phyloP scores from a whole-genome alignment of 2,329 filamentous ascomycete species.

The Monilinia polystroma region DNA sequence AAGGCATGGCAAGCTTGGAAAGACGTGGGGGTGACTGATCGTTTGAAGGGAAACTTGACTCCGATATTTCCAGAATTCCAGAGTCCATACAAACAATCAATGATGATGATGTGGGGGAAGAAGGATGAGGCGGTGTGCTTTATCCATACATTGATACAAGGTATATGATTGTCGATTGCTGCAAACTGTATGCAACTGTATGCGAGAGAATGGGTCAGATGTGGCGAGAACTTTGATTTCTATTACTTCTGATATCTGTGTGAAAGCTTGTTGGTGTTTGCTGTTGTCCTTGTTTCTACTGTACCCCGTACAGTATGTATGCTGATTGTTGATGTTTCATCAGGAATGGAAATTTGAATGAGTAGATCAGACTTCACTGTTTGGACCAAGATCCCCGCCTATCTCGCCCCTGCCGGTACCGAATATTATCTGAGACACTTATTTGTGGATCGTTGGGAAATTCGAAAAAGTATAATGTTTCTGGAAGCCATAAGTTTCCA shows the following conservation, averaged over 20 bases:
- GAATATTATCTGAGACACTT: neutral
- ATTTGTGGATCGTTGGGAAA: neutral
- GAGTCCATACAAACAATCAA: neutral
- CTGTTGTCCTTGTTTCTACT: no score
- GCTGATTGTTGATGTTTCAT: neutral
- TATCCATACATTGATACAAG: neutral
- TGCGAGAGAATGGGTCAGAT: neutral
- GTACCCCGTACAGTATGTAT: no score
- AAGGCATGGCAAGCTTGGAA: conserved; percentile 4
- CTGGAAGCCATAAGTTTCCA: neutral
- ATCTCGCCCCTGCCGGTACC: neutral
- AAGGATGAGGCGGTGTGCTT: conserved; percentile 7
- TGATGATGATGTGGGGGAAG: neutral
- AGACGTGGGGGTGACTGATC: conserved; percentile 9
- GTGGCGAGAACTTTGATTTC: conserved; percentile 7
- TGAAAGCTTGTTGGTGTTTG: no score
- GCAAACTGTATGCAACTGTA: conserved; percentile 1
- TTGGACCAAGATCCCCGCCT: neutral
- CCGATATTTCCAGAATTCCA: neutral
- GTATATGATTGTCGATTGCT: neutral
- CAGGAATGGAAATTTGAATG: neutral
- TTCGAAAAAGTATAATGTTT: conserved; percentile 11
- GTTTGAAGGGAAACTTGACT: conserved; percentile 9
- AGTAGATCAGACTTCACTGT: conserved; percentile 2
- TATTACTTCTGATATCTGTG: no score